Base-by-base conservation (phyloP, 2,329 filamentous ascomycete genomes). In the Stachybotrys echinatus region DNA sequence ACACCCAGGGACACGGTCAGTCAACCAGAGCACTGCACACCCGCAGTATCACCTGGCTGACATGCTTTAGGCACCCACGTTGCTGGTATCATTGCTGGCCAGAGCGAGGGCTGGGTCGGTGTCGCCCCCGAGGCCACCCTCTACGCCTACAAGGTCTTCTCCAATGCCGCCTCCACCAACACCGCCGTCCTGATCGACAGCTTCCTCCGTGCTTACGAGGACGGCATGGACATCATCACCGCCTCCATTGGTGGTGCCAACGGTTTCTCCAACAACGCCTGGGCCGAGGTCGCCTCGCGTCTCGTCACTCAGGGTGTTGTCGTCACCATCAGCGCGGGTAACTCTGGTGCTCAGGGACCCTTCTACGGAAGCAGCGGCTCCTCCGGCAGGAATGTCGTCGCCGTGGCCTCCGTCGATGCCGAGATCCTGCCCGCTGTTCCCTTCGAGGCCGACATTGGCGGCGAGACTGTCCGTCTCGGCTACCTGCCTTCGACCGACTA, bases 311-410 rank as follows among this genome's bases (percentile, higher is more conserved):
- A 69, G 6, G 73, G 73, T 6, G 64, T 75, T 8, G 65, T 73
- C 12, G 65, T 74, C 23, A 69, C 70, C 8, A 67, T 76, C 21
- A 65, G 72, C 1, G 71, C 68, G 6, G 74, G 74, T 22, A 77
- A 77, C 49, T 63, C 65, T 6, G 74, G 74, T 17, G 58, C 57
- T 6, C 55, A 61, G n/a, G 74, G 74, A 2, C 61, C 73, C 0
- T 75, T 75, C 57, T 70, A 68, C 27, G 65, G 66, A 7, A 65
- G 63, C 44, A 66, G 63, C 5, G 74, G 72, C 4, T 65, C 73
- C 2, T 67, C 70, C 6, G 73, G 70, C 4, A 63, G 62, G 23
- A 64, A 69, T n/a, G 71, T 73, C 5, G 65, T 74, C 10, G 65
- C 71, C 5, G 66, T 76, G 21, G 74, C 72, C 21, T 75, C 74